Percentiles rank a stretch among this genome's conserved stretches.
phyloP scores from a whole-genome alignment of 2,329 filamentous ascomycete species.

The Fusarium virguliforme region DNA sequence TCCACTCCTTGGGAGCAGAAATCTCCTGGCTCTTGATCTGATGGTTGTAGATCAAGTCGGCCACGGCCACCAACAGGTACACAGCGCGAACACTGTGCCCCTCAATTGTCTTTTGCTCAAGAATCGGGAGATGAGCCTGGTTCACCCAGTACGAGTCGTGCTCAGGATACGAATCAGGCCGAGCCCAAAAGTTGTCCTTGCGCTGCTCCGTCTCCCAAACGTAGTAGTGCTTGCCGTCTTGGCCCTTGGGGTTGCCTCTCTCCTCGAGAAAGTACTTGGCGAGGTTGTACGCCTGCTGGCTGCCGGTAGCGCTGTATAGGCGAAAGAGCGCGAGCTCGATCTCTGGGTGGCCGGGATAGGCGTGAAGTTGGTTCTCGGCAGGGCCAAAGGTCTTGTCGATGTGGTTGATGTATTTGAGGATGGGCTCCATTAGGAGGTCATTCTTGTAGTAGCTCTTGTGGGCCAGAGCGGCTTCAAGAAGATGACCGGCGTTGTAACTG shows the following conservation, averaged over 20 bases:
- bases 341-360: slow-evolving; percentile 68
- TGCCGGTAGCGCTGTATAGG: slow-evolving; percentile 56
- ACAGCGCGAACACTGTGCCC: slow-evolving; percentile 74
- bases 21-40: slow-evolving; percentile 39
- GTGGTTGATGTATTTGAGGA: slow-evolving; percentile 69
- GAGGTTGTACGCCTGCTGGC: slow-evolving; percentile 60
- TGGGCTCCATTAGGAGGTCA: slow-evolving; percentile 65
- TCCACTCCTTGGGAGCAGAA: slow-evolving; percentile 49
- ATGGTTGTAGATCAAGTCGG: slow-evolving; percentile 64
- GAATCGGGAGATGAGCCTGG: slow-evolving; percentile 70
- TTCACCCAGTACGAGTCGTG: slow-evolving; percentile 64
- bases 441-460: slow-evolving; percentile 69
- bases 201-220: slow-evolving; percentile 67
- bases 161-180: slow-evolving; percentile 65
- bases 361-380: slow-evolving; percentile 65
- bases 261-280: slow-evolving; percentile 61
- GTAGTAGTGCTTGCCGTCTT: slow-evolving; percentile 75
- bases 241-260: slow-evolving; percentile 52
- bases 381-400: slow-evolving; percentile 69
- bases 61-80: slow-evolving; percentile 72
- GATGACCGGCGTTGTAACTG: slow-evolving; percentile 72
- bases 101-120: slow-evolving; percentile 59
- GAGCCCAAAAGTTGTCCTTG: slow-evolving; percentile 61
- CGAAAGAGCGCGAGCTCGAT: slow-evolving; percentile 67
- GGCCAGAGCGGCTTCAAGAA: slow-evolving; percentile 74